Evolutionary conservation across 2,329 filamentous ascomycete species (phyloP), one percentile per base, ranked within the genome.

Genomic region (Ophiostoma triangulosporum): DNA sequence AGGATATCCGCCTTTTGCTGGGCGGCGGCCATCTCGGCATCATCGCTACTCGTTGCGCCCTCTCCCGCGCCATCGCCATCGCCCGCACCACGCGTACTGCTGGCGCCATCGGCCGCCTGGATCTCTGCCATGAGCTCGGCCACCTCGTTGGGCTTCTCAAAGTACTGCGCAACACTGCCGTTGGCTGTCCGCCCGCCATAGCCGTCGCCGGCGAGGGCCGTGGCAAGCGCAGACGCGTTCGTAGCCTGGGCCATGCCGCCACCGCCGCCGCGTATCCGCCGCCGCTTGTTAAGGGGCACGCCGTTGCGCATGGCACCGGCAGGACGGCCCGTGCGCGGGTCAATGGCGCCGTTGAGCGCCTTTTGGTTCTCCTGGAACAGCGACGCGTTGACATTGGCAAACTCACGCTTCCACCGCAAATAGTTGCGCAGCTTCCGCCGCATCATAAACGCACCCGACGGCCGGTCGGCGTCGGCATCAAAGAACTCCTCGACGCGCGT

Each of bases 361-460:
- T 83, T 88, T 65, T 91, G 83, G 57, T 89, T 91, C 64, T 90
- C 88, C 0, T 80, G 71, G 61, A 91, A 93, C 0, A 94, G 73
- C 6, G 81, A 80, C 15, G 81, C 80, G 64, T 86, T 95, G 61
- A 96, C 85, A 61, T 86, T 86, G 5, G 86, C 83, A 64, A 97
- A 94, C 59, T 94, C 85, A 54, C 79, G 78, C 68, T 95, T 96
- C 91, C 93, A 97, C 43, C 78, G 78, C 26, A 97, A 74, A 63
- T 98, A 98, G 61, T 85, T 84, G 43, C 89, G 81, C 32, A 98
- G 74, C 61, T 84, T 90, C 55, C 88, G 79, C 57, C 89, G 80
- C 87, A 98, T 88, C 85, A 97, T 90, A 59, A 89, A 87, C 26
- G 81, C 78, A 3, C 80, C 91, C 11, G 88, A 94, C 1, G 85